phyloP scores from a whole-genome alignment of 768 basidiomycete genomes.

The Saitozyma podzolica region DNA sequence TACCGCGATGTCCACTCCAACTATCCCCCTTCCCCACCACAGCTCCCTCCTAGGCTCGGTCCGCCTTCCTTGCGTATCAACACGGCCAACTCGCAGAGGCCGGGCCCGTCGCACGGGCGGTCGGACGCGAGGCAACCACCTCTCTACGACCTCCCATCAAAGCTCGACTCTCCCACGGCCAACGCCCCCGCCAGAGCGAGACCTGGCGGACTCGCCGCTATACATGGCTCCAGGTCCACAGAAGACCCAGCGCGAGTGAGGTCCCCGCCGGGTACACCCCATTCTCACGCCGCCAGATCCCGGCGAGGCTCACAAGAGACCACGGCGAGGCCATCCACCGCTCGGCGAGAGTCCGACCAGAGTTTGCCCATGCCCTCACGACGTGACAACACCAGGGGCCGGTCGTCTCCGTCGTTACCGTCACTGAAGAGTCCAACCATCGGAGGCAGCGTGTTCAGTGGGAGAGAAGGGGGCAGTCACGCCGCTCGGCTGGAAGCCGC shows the following conservation, averaged over 20 bases:
- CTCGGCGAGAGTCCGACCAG: too few relatives aligned
- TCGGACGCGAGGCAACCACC: too few relatives aligned
- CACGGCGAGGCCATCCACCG: too few relatives aligned
- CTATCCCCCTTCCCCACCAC: too few relatives aligned
- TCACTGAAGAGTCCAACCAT: neutral
- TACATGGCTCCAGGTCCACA: too few relatives aligned
- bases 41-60: too few relatives aligned
- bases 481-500: neutral
- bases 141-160: too few relatives aligned
- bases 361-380: neutral
- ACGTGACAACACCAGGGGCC: neutral
- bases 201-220: constrained; percentile 12
- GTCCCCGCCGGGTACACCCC: neutral
- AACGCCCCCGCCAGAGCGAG: constrained; percentile 1
- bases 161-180: neutral
- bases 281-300: neutral
- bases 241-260: too few relatives aligned
- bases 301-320: neutral
- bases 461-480: constrained; percentile 8
- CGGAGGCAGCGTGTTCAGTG: constrained; percentile 12
- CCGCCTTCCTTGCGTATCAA: too few relatives aligned
- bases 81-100: too few relatives aligned
- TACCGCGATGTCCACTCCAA: too few relatives aligned
- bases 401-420: constrained; percentile 3
- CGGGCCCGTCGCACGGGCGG: too few relatives aligned